Evolutionary conservation across 2,329 filamentous ascomycete genomes (phyloP).

Genomic region (Diplodia scrobiculata): DNA sequence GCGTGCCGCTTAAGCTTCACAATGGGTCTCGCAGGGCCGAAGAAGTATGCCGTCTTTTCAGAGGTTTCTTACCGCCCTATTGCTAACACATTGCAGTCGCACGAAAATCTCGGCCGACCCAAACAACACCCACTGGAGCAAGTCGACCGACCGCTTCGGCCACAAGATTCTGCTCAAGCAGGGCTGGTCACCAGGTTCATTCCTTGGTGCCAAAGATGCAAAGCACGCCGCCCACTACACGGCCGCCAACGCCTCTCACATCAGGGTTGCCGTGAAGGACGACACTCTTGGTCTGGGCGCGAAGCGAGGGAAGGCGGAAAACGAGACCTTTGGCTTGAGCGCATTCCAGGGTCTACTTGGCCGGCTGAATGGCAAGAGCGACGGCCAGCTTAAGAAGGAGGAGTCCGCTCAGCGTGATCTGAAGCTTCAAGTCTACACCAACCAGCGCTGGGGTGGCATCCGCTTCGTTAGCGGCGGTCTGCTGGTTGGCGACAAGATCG

Average conservation of each 20-base stretch:
- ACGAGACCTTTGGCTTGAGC: conserved; percentile 79
- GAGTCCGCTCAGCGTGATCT: conserved; percentile 67
- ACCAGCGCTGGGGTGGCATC: conserved; percentile 74
- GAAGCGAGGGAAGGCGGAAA: conserved; percentile 66
- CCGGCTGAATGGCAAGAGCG: conserved; percentile 82
- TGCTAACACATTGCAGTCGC: conserved; percentile 47
- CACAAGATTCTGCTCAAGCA: conserved; percentile 85
- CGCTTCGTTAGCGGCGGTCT: conserved; percentile 86
- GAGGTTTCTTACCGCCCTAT: conserved; percentile 33
- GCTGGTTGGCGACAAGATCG: conserved; percentile 61
- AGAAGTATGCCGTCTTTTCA: conserved; percentile 57
- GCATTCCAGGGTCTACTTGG: conserved; percentile 85
- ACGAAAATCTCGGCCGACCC: conserved; percentile 85
- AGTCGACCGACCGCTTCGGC: conserved; percentile 78
- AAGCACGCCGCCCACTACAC: conserved; percentile 75
- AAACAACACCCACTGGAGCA: conserved; percentile 92
- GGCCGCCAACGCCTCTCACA: conserved; percentile 78
- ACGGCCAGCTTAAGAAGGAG: conserved; percentile 71
- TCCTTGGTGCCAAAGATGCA: conserved; percentile 75
- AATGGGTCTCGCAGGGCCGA: conserved; percentile 71
- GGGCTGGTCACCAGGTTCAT: conserved; percentile 86
- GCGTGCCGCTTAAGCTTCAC: conserved; percentile 11
- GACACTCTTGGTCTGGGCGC: conserved; percentile 90
- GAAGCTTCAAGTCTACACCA: conserved; percentile 72
- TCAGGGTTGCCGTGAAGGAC: conserved; percentile 82